Evolutionary conservation across 225 moss, liverwort and hornwort species (phyloP), one percentile per base, ranked within the genome.

Genomic region (Polytrichum formosum): DNA sequence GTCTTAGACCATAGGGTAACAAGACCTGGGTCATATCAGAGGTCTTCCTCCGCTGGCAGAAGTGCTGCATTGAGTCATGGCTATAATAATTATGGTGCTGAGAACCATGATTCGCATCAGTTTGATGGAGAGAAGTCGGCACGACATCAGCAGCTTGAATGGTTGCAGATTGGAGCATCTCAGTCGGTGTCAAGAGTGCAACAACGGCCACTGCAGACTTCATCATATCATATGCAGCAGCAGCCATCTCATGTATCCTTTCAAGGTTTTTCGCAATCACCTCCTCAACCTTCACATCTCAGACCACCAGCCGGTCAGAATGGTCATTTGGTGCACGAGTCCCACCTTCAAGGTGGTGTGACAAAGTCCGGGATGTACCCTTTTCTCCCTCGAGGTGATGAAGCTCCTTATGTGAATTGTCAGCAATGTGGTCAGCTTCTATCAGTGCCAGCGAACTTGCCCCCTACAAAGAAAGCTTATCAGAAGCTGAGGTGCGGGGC

Each of bases 401-500:
- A 91, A 69, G 63, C 85, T 63, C 98, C 83, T 19, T 81, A 82
- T 72, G 94, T 98, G 54, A 46, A 65, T 1, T 98, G 98, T 78
- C 98, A 94, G 64, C 79, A 92, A 77, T 98, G 98, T 72, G 77
- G 72, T 55, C 79, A 88, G 73, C 83, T 84, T 33, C 80, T 98
- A 18, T 74, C 80, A 4, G 90, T 98, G 69, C 98, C 98, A 27
- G 60, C 71, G 28, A 84, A 79, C 69, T 78, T 98, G 31, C 92
- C 91, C 67, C 75, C 82, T 9, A 72, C 81, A 8, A 87, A 78
- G 74, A 87, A 75, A 74, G 68, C 53, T 29, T 90, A 80, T 61
- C 98, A 94, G 72, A 98, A 91, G 72, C 68, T 98, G 25, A 80
- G 90, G 26, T 98, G 98, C 37, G 94, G 91, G 21, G 77, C 87